Evolutionary conservation across 148 eudicot genomes (phyloP).

Genomic region (Linanthus parryae): DNA sequence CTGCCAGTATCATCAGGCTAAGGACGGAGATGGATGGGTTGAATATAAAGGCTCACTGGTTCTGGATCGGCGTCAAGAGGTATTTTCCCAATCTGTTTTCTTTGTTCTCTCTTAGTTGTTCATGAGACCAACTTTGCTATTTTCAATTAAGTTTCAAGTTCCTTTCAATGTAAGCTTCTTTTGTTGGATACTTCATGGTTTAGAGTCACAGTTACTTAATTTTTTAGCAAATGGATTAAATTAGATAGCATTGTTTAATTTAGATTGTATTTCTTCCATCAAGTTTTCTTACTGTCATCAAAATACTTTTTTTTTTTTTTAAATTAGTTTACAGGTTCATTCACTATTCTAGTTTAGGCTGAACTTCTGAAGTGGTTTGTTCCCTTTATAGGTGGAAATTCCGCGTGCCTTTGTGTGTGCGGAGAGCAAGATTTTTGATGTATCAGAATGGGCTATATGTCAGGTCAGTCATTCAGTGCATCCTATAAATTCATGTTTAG

Average conservation of each 20-base stretch:
- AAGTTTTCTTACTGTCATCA: no score
- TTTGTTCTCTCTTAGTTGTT: neutral
- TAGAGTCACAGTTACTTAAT: no score
- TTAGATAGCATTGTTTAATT: no score
- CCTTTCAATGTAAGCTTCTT: no score
- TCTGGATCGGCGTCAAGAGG: constrained; percentile 28
- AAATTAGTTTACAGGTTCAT: no score
- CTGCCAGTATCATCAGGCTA: constrained; percentile 97
- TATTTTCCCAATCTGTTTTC: constrained; percentile 5
- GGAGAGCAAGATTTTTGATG: constrained; percentile 93
- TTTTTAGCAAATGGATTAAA: no score
- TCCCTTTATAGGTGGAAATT: constrained; percentile 64
- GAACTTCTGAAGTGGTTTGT: constrained; percentile 8
- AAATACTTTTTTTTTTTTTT: no score
- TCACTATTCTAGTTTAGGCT: no score
- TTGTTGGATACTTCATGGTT: no score
- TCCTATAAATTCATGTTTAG: no score
- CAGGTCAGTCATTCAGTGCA: constrained; percentile 43
- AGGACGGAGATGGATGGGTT: constrained; percentile 99
- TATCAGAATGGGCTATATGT: constrained; percentile 97
- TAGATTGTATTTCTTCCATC: no score
- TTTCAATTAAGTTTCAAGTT: no score
- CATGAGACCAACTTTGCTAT: neutral
- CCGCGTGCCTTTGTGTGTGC: constrained; percentile 99
- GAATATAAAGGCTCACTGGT: constrained; percentile 44